phyloP scores from a whole-genome alignment of 345 rosid genomes.

The Mercurialis annua region DNA sequence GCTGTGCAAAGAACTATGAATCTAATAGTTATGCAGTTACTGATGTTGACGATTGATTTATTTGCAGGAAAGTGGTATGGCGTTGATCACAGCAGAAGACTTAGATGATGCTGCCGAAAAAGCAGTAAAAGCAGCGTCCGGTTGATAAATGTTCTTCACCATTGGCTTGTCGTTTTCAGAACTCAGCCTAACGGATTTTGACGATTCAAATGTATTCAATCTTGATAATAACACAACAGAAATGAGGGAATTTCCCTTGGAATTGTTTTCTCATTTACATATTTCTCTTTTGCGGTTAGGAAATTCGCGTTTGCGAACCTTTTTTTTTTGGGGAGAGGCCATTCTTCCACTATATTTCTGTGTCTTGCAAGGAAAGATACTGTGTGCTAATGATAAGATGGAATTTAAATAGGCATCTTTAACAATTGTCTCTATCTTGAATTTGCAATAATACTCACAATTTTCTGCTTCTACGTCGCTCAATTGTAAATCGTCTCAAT shows the following conservation, averaged over 20 bases:
- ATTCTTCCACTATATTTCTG: background rate
- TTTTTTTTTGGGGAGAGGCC: background rate
- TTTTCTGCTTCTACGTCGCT: background rate
- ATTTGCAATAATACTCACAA: background rate
- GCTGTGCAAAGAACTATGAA: background rate
- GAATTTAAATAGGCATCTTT: background rate
- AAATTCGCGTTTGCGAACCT: background rate
- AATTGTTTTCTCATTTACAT: background rate
- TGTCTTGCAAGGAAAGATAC: background rate
- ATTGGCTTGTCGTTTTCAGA: background rate
- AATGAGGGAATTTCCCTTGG: background rate
- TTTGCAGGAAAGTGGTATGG: constrained; percentile 88
- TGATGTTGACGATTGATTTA: background rate
- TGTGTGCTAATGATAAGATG: background rate
- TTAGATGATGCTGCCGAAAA: constrained; percentile 98
- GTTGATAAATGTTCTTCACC: background rate
- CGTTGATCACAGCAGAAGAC: constrained; percentile 85
- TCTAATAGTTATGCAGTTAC: background rate
- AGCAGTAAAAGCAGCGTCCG: constrained; percentile 55
- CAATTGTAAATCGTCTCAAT: no score
- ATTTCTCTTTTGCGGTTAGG: background rate
- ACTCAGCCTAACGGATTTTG: background rate
- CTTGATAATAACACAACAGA: constrained; percentile 14
- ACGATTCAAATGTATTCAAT: background rate
- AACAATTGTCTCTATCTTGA: background rate